Percentiles rank a stretch among this genome's conserved stretches.
Conservation (phyloP, 2,329 filamentous ascomycete species). For the Xylariaceae sp. region DNA sequence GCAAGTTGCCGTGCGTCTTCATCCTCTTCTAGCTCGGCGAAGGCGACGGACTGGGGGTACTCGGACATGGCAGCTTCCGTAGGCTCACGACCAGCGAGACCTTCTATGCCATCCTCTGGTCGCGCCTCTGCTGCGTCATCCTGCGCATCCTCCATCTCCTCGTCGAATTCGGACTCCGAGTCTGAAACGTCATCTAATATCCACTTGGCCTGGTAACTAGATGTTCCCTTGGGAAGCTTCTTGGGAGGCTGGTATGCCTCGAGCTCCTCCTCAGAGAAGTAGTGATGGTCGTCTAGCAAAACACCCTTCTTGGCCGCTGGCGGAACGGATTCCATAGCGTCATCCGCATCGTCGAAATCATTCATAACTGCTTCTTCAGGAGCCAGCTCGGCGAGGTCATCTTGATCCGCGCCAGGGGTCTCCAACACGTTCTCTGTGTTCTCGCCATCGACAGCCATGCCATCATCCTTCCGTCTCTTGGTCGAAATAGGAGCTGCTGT, state of each 20-base stretch:
- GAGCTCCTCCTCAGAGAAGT: conserved; percentile 85
- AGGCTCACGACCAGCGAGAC: conserved; percentile 57
- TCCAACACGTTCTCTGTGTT: conserved; percentile 57
- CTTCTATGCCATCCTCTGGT: conserved; percentile 80
- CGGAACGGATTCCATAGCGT: conserved; percentile 36
- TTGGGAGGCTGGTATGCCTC: conserved; percentile 59
- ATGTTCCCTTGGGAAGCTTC: conserved; percentile 82
- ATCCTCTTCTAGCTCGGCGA: conserved; percentile 79
- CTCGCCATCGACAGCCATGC: conserved; percentile 62
- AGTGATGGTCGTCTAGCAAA: conserved; percentile 91
- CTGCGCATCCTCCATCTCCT: conserved; percentile 41
- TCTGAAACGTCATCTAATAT: conserved; percentile 73
- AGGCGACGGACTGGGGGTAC: conserved; percentile 91
- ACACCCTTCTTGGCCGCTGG: conserved; percentile 71
- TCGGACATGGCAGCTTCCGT: conserved; percentile 80
- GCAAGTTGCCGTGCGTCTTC: conserved; percentile 70
- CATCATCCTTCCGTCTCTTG: conserved; percentile 57
- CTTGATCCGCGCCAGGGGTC: conserved; percentile 69
- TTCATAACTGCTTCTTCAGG: conserved; percentile 78
- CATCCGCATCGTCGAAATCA: conserved; percentile 35
- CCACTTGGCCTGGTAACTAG: conserved; percentile 91
- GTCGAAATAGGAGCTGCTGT: conserved; percentile 64
- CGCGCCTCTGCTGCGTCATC: conserved; percentile 48
- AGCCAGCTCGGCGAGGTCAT: conserved; percentile 76
- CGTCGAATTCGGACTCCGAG: conserved; percentile 71